These are phyloP conservation scores for Santalum album DNA, from an alignment of 164 flowering plant genomes.

Conservation along the genomic window DNA sequence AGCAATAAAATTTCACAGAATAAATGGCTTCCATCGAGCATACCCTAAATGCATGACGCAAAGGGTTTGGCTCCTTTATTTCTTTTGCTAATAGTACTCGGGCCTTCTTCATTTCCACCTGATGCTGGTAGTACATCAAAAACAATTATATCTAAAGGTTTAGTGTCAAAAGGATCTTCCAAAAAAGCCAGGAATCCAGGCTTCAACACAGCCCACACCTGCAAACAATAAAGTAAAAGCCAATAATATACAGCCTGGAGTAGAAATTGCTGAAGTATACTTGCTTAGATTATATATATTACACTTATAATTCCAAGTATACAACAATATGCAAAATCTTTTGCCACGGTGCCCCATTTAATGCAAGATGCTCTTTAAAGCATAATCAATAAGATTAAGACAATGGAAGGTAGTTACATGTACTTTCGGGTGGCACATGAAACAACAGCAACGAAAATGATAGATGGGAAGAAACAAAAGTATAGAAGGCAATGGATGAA, in stretches of 20 bases:
- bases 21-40: constrained; percentile 11
- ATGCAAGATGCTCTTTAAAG: too few relatives aligned
- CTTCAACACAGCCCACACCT: constrained; percentile 99
- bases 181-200: constrained; percentile 94
- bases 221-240: constrained; percentile 9
- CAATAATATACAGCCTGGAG: neutral
- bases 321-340: neutral
- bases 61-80: constrained; percentile 79
- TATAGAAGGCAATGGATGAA: too few relatives aligned
- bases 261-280: neutral
- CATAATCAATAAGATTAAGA: too few relatives aligned
- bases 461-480: too few relatives aligned
- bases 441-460: too few relatives aligned
- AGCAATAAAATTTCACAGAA: neutral
- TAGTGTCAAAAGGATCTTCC: constrained; percentile 75
- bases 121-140: constrained; percentile 93
- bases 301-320: neutral
- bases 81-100: constrained; percentile 75
- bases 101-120: constrained; percentile 82
- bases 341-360: neutral
- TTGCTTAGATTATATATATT: neutral
- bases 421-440: too few relatives aligned
- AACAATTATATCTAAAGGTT: constrained; percentile 82
- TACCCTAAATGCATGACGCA: constrained; percentile 85
- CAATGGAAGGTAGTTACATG: too few relatives aligned